Conservation (phyloP, 208 protist genomes). For the Vickermania ingenoplastis region DNA sequence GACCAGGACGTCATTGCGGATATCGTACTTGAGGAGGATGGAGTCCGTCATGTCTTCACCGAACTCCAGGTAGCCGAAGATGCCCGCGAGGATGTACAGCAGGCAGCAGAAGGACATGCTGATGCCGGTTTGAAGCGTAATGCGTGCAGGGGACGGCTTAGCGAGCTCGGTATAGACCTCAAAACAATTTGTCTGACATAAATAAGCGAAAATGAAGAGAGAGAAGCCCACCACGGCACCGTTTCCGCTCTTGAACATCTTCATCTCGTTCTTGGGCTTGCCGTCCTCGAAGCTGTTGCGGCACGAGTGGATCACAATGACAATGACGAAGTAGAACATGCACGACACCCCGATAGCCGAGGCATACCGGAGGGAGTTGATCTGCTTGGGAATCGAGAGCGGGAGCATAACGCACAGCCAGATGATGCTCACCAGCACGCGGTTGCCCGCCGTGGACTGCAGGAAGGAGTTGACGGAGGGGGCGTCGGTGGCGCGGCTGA, state of each 20-base stretch:
- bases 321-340: conserved; percentile 72
- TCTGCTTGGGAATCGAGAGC: conserved; percentile 60
- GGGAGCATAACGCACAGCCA: conserved; percentile 72
- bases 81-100: conserved; percentile 62
- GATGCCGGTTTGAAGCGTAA: conserved; percentile 42
- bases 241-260: conserved; percentile 56
- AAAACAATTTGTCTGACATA: conserved; percentile 73
- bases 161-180: conserved; percentile 60
- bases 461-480: conserved; percentile 31
- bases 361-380: conserved; percentile 82
- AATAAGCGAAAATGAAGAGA: conserved; percentile 74
- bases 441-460: conserved; percentile 34
- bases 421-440: conserved; percentile 39
- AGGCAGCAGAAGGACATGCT: conserved; percentile 51
- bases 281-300: conserved; percentile 47
- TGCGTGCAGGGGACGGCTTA: conserved; percentile 23
- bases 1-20: conserved; percentile 33
- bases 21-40: conserved; percentile 60
- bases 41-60: conserved; percentile 36
- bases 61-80: conserved; percentile 79
- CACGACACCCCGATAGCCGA: conserved; percentile 58
- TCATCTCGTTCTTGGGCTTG: conserved; percentile 34
- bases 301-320: conserved; percentile 56
- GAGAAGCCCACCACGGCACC: conserved; percentile 54
- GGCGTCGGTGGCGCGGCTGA: conserved; percentile 30